Conservation (phyloP, 805 yeast genomes). For the Nakazawaea ambrosiae region DNA sequence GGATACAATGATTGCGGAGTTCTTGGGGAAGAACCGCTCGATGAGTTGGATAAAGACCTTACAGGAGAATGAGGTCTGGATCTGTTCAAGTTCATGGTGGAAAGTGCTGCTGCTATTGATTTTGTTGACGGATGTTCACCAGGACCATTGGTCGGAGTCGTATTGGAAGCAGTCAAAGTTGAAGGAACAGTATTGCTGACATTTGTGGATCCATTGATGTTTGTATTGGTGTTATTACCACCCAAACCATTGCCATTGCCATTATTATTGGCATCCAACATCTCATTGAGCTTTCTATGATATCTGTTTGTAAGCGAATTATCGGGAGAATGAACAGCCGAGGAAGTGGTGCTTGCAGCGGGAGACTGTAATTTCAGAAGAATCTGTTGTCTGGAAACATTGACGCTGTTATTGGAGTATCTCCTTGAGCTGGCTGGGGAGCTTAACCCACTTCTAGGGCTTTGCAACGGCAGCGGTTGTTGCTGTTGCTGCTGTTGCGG, state of each 20-base stretch:
- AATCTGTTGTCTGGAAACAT: conserved; percentile 4
- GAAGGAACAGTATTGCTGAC: no score
- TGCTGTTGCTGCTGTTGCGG: no score
- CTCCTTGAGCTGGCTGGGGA: conserved; percentile 7
- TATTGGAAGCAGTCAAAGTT: no score
- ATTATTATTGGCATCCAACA: not conserved
- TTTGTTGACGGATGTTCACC: not conserved
- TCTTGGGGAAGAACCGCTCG: conserved; percentile 9
- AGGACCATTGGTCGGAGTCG: no score
- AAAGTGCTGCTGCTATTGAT: not conserved
- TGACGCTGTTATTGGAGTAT: conserved; percentile 1
- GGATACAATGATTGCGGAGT: not conserved
- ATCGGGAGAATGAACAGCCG: no score
- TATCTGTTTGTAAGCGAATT: not conserved
- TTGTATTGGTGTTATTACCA: not conserved
- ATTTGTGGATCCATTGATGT: no score
- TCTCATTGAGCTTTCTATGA: not conserved
- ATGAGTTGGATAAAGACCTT: conserved; percentile 6
- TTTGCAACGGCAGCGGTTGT: no score
- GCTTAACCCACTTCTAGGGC: conserved; percentile 2
- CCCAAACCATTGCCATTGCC: not conserved
- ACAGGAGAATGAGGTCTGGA: conserved; percentile 9
- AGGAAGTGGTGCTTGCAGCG: no score
- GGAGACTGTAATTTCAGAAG: conserved; percentile 5
- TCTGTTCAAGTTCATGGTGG: conserved; percentile 4